phyloP scores from a whole-genome alignment of 1,139 yeast genomes.

The Blastobotrys elegans region DNA sequence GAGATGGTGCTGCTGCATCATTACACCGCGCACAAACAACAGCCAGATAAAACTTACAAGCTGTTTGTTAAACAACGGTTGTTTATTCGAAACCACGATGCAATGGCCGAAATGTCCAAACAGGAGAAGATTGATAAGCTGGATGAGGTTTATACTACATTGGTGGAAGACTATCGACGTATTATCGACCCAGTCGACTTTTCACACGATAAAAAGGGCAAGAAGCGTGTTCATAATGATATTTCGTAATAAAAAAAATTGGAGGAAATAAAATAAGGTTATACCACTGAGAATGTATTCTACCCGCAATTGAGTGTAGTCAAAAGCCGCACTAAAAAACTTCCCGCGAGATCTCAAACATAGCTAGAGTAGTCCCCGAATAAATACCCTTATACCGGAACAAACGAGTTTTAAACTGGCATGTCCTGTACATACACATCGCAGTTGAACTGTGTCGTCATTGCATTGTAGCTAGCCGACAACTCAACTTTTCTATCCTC shows the following conservation, averaged over 20 bases:
- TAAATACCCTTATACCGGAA: no score
- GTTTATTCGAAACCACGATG: conserved; percentile 74
- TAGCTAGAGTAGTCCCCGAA: no score
- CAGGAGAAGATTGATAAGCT: conserved; percentile 61
- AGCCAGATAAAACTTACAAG: conserved; percentile 41
- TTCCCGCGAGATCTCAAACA: no score
- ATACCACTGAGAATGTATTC: conserved; percentile 1
- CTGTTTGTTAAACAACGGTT: conserved; percentile 66
- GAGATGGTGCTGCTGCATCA: conserved; percentile 67
- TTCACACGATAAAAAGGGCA: conserved; percentile 59
- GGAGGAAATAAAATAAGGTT: conserved; percentile 13
- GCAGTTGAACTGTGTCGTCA: conserved; percentile 2
- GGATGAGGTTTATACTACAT: conserved; percentile 65
- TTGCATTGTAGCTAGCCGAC: conserved; percentile 1
- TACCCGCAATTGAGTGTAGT: no score
- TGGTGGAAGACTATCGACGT: conserved; percentile 65
- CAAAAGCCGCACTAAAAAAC: no score
- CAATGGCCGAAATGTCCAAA: conserved; percentile 58
- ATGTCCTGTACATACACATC: conserved; percentile 3
- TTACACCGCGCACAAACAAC: conserved; percentile 20
- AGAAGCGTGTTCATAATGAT: conserved; percentile 22
- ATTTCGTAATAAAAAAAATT: conserved; percentile 35
- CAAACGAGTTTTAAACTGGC: conserved; percentile 1
- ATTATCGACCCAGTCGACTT: conserved; percentile 54
- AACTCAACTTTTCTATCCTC: conserved; percentile 4